A percentile compares a stretch with the other conserved stretches of the same genome.
These are phyloP conservation scores for Cercospora sp. DNA, from an alignment of 2,329 filamentous ascomycete species.

Conservation along the genomic window DNA sequence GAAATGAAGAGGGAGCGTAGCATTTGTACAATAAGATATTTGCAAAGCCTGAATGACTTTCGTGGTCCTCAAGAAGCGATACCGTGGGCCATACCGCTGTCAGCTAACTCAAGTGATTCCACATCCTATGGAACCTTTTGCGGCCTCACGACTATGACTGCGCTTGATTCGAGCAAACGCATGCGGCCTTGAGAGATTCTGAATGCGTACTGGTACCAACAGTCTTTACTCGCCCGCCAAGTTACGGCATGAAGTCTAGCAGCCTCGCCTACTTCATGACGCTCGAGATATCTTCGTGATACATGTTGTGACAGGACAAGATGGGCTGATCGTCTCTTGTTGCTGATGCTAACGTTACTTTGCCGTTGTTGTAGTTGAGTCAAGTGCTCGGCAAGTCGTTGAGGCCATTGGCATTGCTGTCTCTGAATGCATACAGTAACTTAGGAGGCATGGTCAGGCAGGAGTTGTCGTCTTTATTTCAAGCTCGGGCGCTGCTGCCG, in stretches of 20 bases:
- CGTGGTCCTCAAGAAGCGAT: not conserved
- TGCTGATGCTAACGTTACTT: too few species aligned
- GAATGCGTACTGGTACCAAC: not conserved
- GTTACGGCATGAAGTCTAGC: not conserved
- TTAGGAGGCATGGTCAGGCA: not conserved
- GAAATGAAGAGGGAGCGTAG: not conserved
- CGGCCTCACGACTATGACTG: not conserved
- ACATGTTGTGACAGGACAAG: not conserved
- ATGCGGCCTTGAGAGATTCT: not conserved
- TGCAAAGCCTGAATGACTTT: not conserved
- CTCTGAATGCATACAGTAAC: not conserved
- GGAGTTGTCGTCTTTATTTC: not conserved
- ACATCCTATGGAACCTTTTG: not conserved
- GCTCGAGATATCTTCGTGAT: not conserved
- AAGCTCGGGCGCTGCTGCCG: not conserved
- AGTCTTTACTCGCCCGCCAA: not conserved
- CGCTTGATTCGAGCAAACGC: not conserved
- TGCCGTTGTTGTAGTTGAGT: too few species aligned
- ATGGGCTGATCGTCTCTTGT: not conserved
- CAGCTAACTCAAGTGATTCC: not conserved
- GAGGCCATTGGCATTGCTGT: not conserved
- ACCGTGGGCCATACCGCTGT: not conserved
- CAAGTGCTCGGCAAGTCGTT: not conserved
- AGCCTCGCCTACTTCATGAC: not conserved
- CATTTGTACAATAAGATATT: not conserved